These are phyloP conservation scores for Sugiyamaella castrensis DNA, from an alignment of 1,139 yeast genomes.

Conservation along the genomic window DNA sequence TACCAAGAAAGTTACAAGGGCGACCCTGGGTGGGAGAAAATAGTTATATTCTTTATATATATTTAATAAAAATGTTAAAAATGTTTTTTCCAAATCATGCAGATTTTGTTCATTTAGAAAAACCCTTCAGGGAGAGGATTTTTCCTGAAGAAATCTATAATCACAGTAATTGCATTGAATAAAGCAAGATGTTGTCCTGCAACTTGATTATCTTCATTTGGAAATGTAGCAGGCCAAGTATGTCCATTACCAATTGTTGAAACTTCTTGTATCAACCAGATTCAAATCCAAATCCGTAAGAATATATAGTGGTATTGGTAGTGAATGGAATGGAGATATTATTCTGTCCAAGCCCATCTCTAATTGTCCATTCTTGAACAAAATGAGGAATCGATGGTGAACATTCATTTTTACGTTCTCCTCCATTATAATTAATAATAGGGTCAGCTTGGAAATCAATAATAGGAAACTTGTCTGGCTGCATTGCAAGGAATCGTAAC, in stretches of 20 bases:
- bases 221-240: constrained; percentile 13
- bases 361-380: constrained; percentile 7
- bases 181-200: constrained; percentile 9
- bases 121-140: neutral
- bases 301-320: constrained; percentile 3
- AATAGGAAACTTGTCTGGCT: constrained; percentile 9
- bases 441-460: constrained; percentile 9
- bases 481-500: constrained; percentile 4
- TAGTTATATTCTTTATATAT: too few relatives aligned
- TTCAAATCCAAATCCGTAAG: constrained; percentile 4
- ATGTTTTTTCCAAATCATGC: too few relatives aligned
- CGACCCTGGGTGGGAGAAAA: too few relatives aligned
- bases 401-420: constrained; percentile 6
- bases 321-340: constrained; percentile 5
- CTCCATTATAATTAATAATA: constrained; percentile 7
- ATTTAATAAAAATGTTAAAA: too few relatives aligned
- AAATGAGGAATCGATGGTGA: constrained; percentile 10
- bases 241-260: constrained; percentile 9
- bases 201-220: constrained; percentile 3
- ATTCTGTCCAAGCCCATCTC: constrained; percentile 2
- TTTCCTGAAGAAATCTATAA: constrained; percentile 5
- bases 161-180: constrained; percentile 8
- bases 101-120: too few relatives aligned
- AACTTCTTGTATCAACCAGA: constrained; percentile 4
- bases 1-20: too few relatives aligned